A percentile compares a stretch with the other conserved stretches of the same genome.
These are phyloP conservation scores for Fraxinus velutina DNA, from an alignment of 305 asterid genomes.

Conservation along the genomic window DNA sequence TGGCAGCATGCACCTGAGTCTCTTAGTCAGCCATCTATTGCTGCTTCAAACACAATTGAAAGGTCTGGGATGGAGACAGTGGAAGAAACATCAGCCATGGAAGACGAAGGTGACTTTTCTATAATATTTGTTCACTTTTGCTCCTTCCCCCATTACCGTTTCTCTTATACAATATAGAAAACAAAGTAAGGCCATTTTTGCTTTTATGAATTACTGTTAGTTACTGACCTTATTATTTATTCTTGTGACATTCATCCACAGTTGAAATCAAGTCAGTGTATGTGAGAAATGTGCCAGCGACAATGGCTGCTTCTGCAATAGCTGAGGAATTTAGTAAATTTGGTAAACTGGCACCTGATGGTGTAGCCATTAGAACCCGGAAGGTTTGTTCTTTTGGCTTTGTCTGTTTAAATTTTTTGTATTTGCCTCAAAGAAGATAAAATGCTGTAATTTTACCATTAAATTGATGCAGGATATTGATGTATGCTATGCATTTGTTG, in stretches of 20 bases:
- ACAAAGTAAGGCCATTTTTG: not conserved
- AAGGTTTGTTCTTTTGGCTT: slow-evolving; percentile 54
- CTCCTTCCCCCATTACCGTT: not conserved
- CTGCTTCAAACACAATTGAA: slow-evolving; percentile 46
- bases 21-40: slow-evolving; percentile 48
- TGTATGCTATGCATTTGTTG: slow-evolving; percentile 94
- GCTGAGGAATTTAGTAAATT: slow-evolving; percentile 91
- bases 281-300: slow-evolving; percentile 86
- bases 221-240: slow-evolving; percentile 7
- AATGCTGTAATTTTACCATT: slow-evolving; percentile 15
- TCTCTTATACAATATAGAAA: not conserved
- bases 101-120: slow-evolving; percentile 65
- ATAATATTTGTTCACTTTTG: not conserved
- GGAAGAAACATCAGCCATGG: slow-evolving; percentile 63
- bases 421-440: slow-evolving; percentile 1
- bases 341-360: slow-evolving; percentile 76
- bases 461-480: slow-evolving; percentile 74
- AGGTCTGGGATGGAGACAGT: slow-evolving; percentile 50
- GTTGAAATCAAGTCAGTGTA: slow-evolving; percentile 92
- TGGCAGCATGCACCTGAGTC: slow-evolving; percentile 59
- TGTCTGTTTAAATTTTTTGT: not conserved
- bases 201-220: not conserved
- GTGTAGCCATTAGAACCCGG: slow-evolving; percentile 96
- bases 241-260: slow-evolving; percentile 23
- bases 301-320: slow-evolving; percentile 80